A percentile compares a stretch with the other conserved stretches of the same genome.
Evolutionary conservation across 257 asterid genomes (phyloP).

Genomic region (Ophiorrhiza pumila): DNA sequence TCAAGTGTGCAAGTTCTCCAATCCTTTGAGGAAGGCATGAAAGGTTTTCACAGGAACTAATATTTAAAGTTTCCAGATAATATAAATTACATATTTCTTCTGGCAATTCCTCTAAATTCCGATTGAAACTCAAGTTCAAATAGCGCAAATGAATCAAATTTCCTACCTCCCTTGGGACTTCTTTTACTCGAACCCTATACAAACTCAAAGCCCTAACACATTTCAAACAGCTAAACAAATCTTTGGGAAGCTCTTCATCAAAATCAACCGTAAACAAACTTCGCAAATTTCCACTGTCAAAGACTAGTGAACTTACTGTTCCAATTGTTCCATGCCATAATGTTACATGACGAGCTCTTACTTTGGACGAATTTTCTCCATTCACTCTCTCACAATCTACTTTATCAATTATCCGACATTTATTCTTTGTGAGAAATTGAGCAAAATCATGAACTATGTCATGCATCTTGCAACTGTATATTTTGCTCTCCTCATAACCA

Average conservation of each 20-base stretch:
- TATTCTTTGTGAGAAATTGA: neutral
- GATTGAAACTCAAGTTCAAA: neutral
- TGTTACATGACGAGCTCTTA: too few relatives aligned
- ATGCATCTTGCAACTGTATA: slow-evolving; percentile 19
- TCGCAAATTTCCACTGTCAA: neutral
- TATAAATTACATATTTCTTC: too few relatives aligned
- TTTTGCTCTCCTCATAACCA: too few relatives aligned
- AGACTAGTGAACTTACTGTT: neutral
- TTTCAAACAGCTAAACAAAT: neutral
- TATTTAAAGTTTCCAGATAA: too few relatives aligned
- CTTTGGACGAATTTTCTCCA: too few relatives aligned
- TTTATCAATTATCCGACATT: too few relatives aligned
- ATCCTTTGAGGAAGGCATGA: slow-evolving; percentile 9
- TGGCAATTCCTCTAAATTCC: neutral
- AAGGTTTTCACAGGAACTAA: neutral
- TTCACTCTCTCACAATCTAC: too few relatives aligned
- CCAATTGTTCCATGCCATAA: neutral
- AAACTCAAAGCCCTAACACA: neutral
- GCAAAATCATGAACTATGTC: slow-evolving; percentile 19
- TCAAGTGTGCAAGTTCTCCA: slow-evolving; percentile 8
- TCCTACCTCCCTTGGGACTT: neutral
- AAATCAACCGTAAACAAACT: neutral
- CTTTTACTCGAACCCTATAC: neutral
- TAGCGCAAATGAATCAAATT: slow-evolving; percentile 16
- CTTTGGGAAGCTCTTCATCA: neutral